Conservation (phyloP, 495 filamentous ascomycete species). For the Cryomyces minteri region DNA sequence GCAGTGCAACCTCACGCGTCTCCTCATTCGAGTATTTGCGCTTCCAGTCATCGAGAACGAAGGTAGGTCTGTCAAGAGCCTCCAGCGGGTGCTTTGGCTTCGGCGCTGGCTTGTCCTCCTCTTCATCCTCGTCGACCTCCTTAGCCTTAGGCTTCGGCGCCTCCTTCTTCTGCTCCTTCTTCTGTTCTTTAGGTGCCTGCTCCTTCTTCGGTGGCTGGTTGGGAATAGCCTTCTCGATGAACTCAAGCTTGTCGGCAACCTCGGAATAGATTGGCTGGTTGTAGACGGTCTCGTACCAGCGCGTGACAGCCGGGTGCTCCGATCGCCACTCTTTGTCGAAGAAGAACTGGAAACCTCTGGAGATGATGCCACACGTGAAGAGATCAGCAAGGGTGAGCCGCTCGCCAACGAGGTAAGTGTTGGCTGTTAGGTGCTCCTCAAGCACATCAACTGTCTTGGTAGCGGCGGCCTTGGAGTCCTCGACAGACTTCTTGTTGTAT, state of each 20-base stretch:
- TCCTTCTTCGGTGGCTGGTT: constrained; percentile 83
- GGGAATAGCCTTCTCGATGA: constrained; percentile 75
- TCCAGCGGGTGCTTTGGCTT: constrained; percentile 97
- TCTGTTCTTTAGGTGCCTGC: constrained; percentile 38
- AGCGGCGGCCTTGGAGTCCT: constrained; percentile 50
- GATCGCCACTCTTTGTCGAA: constrained; percentile 76
- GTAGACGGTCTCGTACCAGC: constrained; percentile 88
- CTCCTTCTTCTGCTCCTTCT: constrained; percentile 38
- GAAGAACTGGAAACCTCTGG: constrained; percentile 71
- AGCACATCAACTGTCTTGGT: constrained; percentile 48
- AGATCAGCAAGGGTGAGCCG: constrained; percentile 91
- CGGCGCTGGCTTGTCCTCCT: constrained; percentile 51
- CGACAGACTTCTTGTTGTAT: constrained; percentile 97
- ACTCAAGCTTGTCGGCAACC: constrained; percentile 49
- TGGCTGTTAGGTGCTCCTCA: constrained; percentile 72
- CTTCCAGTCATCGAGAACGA: constrained; percentile 94
- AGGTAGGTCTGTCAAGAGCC: constrained; percentile 56
- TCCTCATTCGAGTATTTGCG: constrained; percentile 96
- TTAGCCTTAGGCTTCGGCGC: constrained; percentile 30
- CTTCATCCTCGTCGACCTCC: constrained; percentile 45
- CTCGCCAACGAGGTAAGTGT: constrained; percentile 97
- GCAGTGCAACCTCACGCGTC: constrained; percentile 59
- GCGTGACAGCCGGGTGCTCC: constrained; percentile 63
- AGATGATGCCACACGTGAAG: constrained; percentile 58
- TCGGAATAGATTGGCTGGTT: constrained; percentile 80